Evolutionary conservation across 2,329 filamentous ascomycete species (phyloP), one percentile per base, ranked within the genome.

Genomic region (Gnomoniopsis smithogilvyi): DNA sequence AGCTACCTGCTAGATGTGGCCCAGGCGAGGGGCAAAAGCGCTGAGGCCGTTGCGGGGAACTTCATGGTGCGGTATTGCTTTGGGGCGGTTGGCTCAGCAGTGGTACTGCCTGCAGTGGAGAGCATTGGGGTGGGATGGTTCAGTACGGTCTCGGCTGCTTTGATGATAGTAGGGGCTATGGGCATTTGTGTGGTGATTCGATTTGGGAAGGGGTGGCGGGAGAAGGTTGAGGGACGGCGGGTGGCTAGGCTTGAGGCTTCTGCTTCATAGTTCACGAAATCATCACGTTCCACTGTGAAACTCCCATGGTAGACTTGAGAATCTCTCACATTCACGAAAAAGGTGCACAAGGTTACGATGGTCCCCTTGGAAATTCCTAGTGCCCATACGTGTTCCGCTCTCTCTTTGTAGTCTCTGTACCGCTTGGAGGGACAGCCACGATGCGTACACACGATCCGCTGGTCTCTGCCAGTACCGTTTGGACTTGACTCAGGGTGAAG

Each of bases 1-100:
- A 88, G 86, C 1, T 90, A 94, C 72, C 93, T 90, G 68, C 73
- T 94, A 36, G 90, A 95, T 70, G 90, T 94, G 14, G 91, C 92
- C 85, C 88, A 88, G 64, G 79, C 79, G 1, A 77, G 83, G 33
- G 45, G 45, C 30, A 56, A 56, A 45, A 85, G 84, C 48, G 84
- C 87, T 2, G 90, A 94, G 68, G 89, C 93, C 2, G 84, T 91
- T 41, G 89, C 90, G 0, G 89, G 89, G 0, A 95, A 94, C 70
- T 95, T 92, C 70, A 85, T 92, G 67, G 78, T 90, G 53, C 80
- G 91, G 6, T 95, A 94, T 70, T 68, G 91, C 4, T 89, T 92
- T 65, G 90, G 86, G 1, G 90, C 89, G 7, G 74, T 84, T 7
- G 89, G 84, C 0, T 89, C 86, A 3, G 90, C 88, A 0, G 83